Evolutionary conservation across 192 early-diverging fungal genomes (phyloP).

Genomic region (Coemansia sp.): DNA sequence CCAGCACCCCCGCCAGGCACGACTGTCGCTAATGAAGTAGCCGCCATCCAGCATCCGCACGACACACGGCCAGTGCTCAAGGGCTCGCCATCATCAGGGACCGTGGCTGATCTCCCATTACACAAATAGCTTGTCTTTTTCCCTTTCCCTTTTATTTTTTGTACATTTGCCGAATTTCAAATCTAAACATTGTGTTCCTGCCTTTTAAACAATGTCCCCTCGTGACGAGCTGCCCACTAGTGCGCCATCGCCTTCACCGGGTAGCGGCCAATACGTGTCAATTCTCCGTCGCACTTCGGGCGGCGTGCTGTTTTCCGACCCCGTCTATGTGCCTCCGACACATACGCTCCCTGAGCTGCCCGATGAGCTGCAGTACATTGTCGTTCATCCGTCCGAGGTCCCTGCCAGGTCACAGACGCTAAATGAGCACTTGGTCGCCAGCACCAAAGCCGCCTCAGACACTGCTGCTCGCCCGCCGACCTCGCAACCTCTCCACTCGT

Average conservation of each 20-base stretch:
- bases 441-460: neutral
- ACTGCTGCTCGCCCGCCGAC: neutral
- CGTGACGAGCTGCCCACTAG: neutral
- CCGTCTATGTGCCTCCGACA: slow-evolving; percentile 20
- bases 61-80: neutral
- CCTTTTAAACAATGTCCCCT: neutral
- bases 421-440: slow-evolving; percentile 16
- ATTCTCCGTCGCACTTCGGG: slow-evolving; percentile 34
- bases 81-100: slow-evolving; percentile 3
- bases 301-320: slow-evolving; percentile 48
- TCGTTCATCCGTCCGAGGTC: slow-evolving; percentile 33
- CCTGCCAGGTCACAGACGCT: slow-evolving; percentile 12
- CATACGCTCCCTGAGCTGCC: slow-evolving; percentile 42
- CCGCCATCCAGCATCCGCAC: slow-evolving; percentile 4
- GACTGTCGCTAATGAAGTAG: neutral
- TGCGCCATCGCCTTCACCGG: neutral
- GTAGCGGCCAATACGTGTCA: slow-evolving; percentile 39
- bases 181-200: neutral
- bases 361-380: slow-evolving; percentile 44
- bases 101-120: neutral
- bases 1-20: neutral
- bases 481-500: neutral
- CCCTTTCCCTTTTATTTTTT: neutral
- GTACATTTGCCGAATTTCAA: neutral
- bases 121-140: too few relatives aligned